Percentiles rank a stretch among this genome's conserved stretches.
Evolutionary conservation across 2,329 filamentous ascomycete species (phyloP).

Genomic region (Aspergillus calidoustus): DNA sequence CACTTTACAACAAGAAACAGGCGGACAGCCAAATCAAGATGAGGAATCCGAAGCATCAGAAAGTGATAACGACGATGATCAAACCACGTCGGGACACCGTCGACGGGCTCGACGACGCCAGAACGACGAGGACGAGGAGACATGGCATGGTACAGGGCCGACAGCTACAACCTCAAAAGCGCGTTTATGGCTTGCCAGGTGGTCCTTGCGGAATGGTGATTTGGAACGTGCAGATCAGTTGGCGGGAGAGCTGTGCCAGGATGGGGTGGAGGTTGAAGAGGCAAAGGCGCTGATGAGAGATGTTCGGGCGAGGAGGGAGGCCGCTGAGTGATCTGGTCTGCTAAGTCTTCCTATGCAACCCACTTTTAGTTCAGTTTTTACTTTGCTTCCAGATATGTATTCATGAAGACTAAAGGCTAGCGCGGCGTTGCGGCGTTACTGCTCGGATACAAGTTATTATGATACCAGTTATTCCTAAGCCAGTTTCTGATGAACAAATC

Average conservation of each 20-base stretch:
- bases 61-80: conserved; percentile 36
- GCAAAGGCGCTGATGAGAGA: conserved; percentile 91
- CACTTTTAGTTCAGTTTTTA: background rate
- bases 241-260: conserved; percentile 89
- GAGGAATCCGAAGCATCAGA: conserved; percentile 41
- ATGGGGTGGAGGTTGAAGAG: conserved; percentile 95
- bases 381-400: background rate
- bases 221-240: conserved; percentile 77
- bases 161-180: conserved; percentile 91
- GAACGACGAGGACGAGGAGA: conserved; percentile 47
- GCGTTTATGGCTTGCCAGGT: conserved; percentile 87
- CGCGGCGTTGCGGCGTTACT: conserved; percentile 10
- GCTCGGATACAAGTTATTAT: background rate
- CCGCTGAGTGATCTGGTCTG: conserved; percentile 20
- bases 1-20: conserved; percentile 85
- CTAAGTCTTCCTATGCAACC: background rate
- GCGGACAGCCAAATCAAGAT: conserved; percentile 56
- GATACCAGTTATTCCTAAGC: no score
- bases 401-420: conserved; percentile 4
- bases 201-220: conserved; percentile 76
- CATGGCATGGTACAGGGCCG: conserved; percentile 71
- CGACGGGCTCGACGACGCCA: conserved; percentile 29
- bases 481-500: no score
- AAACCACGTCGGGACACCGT: conserved; percentile 40
- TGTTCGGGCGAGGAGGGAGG: conserved; percentile 75